A percentile compares a stretch with the other conserved stretches of the same genome.
These are phyloP conservation scores for Pythium scleroteichum DNA, from an alignment of 352 stramenopile genomes.

Conservation along the genomic window DNA sequence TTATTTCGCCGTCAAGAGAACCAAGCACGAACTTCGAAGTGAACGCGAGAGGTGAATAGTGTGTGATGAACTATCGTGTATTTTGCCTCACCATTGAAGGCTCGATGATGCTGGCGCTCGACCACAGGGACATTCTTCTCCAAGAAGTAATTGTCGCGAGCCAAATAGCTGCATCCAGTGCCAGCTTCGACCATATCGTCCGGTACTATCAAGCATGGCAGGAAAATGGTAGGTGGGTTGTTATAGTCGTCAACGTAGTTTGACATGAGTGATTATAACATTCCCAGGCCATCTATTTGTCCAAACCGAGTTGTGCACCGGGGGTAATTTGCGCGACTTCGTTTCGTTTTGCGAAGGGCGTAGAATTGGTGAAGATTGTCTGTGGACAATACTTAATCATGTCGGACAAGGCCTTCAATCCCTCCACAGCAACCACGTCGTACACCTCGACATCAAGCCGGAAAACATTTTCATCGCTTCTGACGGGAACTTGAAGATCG, in stretches of 20 bases:
- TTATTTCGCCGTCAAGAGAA: constrained; percentile 82
- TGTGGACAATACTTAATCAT: constrained; percentile 83
- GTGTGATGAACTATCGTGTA: not conserved
- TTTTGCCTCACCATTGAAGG: not conserved
- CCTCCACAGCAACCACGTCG: constrained; percentile 87
- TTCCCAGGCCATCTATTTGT: constrained; percentile 87
- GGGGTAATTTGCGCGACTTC: constrained; percentile 84
- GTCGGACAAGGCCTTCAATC: constrained; percentile 79
- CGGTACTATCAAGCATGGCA: constrained; percentile 95
- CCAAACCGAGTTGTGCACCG: constrained; percentile 93
- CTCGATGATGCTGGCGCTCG: too few relatives aligned
- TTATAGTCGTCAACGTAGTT: not conserved
- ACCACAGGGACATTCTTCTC: constrained; percentile 49
- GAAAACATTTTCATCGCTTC: constrained; percentile 94
- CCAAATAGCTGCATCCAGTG: constrained; percentile 34
- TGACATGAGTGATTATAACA: not conserved
- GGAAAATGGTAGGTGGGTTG: constrained; percentile 61
- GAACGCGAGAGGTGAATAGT: constrained; percentile 61
- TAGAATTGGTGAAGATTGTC: constrained; percentile 47
- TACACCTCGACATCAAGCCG: constrained; percentile 97
- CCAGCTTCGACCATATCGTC: constrained; percentile 86
- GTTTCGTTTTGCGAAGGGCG: constrained; percentile 33
- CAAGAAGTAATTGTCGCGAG: constrained; percentile 69
- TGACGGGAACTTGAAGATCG: constrained; percentile 75
- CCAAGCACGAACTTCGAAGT: constrained; percentile 73